Evolutionary conservation across 176 grass and related monocot genomes (phyloP).

Genomic region (Hyparrhenia diplandra): DNA sequence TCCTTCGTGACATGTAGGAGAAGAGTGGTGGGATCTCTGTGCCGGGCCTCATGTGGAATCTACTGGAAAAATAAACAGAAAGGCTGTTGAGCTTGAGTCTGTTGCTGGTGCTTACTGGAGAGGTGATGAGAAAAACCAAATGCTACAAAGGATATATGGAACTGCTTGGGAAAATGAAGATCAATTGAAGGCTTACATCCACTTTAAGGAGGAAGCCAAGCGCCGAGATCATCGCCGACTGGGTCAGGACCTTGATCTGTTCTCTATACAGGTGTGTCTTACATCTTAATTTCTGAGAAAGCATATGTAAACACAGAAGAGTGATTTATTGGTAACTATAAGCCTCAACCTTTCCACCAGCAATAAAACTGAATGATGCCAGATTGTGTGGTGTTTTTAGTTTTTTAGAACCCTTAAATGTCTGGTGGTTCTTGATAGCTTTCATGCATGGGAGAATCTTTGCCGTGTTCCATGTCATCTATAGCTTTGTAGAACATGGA

Average conservation of each 20-base stretch:
- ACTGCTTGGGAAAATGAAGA: conserved; percentile 95
- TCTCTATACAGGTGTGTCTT: conserved; percentile 83
- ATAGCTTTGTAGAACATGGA: background rate
- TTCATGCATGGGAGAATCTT: background rate
- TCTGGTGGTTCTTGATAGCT: background rate
- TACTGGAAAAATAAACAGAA: conserved; percentile 80
- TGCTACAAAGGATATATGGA: conserved; percentile 99
- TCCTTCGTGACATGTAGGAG: conserved; percentile 40
- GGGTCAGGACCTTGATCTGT: conserved; percentile 98
- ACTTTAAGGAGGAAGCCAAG: conserved; percentile 93
- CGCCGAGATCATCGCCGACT: conserved; percentile 86
- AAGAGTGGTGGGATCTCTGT: conserved; percentile 99
- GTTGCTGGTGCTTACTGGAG: conserved; percentile 97
- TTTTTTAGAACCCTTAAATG: background rate
- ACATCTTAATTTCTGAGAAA: background rate
- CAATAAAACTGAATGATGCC: background rate
- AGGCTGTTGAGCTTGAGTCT: conserved; percentile 88
- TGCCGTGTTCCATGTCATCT: background rate
- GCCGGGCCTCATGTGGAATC: conserved; percentile 94
- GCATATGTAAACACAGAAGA: background rate
- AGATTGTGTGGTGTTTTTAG: background rate
- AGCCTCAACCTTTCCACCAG: background rate
- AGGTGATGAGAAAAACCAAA: conserved; percentile 87
- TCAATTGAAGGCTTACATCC: conserved; percentile 74
- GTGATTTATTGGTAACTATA: background rate